A percentile compares a stretch with the other conserved stretches of the same genome.
phyloP scores from a whole-genome alignment of 208 protist genomes.

The Leishmania braziliensis region DNA sequence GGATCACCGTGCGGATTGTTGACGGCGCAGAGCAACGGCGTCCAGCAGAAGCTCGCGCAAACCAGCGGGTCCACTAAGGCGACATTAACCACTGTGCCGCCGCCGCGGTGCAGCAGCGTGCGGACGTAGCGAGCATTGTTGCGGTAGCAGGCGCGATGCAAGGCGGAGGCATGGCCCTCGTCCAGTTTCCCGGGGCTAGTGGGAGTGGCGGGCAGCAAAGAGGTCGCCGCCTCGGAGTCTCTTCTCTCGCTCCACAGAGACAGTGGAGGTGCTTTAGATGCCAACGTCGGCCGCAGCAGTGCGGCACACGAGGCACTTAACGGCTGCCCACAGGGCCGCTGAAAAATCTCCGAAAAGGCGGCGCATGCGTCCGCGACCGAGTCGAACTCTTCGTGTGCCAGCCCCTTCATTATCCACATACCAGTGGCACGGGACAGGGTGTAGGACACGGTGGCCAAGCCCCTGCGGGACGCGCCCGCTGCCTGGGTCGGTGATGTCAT shows the following conservation, averaged over 20 bases:
- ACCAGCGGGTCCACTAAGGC: conserved; percentile 56
- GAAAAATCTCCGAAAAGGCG: conserved; percentile 73
- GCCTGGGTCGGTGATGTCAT: not conserved
- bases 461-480: not conserved
- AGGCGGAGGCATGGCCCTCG: conserved; percentile 40
- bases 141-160: conserved; percentile 89
- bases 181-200: not conserved
- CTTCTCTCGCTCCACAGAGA: not conserved
- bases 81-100: conserved; percentile 74
- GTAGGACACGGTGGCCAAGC: conserved; percentile 42
- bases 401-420: conserved; percentile 69
- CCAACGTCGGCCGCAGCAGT: not conserved
- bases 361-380: conserved; percentile 65
- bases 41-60: conserved; percentile 71
- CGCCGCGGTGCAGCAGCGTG: conserved; percentile 76
- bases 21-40: conserved; percentile 85
- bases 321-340: conserved; percentile 48
- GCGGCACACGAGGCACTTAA: not conserved
- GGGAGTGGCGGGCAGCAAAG: not conserved
- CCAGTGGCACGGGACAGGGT: conserved; percentile 73
- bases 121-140: conserved; percentile 86
- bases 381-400: conserved; percentile 73
- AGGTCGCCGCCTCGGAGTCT: not conserved
- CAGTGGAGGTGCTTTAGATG: not conserved
- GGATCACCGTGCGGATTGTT: conserved; percentile 90